Conservation (phyloP, 805 yeast species). For the Metschnikowia reukaufii region DNA sequence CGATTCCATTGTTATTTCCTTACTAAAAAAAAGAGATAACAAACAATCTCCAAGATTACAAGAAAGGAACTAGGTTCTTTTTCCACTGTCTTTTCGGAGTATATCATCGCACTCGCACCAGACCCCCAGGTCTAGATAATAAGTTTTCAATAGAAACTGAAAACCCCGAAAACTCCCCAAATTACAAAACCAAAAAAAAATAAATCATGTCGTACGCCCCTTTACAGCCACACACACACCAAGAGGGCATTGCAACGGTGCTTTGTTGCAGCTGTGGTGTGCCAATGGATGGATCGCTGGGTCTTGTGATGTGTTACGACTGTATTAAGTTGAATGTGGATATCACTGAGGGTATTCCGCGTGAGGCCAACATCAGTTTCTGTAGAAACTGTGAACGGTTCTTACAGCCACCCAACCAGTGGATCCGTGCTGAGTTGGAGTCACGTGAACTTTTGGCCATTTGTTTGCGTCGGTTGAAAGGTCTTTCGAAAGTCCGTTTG, state of each 20-base stretch:
- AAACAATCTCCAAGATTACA: no score
- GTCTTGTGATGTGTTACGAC: slow-evolving; percentile 94
- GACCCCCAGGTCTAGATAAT: no score
- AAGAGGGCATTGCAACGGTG: slow-evolving; percentile 66
- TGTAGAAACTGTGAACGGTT: slow-evolving; percentile 97
- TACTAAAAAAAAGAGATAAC: no score
- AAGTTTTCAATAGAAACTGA: no score
- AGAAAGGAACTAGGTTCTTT: no score
- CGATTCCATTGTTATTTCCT: no score
- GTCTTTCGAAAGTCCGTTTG: slow-evolving; percentile 79
- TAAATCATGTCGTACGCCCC: slow-evolving; percentile 25
- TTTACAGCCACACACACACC: slow-evolving; percentile 15
- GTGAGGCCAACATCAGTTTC: slow-evolving; percentile 90
- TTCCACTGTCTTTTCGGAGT: no score
- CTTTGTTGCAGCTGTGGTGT: slow-evolving; percentile 98
- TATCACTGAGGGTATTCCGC: slow-evolving; percentile 86
- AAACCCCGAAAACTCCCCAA: neutral
- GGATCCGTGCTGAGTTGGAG: slow-evolving; percentile 90
- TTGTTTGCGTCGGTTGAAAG: slow-evolving; percentile 84
- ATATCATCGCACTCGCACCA: no score
- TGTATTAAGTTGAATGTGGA: slow-evolving; percentile 93
- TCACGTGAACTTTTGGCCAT: slow-evolving; percentile 90
- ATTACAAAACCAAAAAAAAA: neutral
- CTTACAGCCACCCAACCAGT: slow-evolving; percentile 90
- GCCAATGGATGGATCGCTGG: slow-evolving; percentile 94